Base-by-base conservation (phyloP, 192 early-diverging fungal species). In the Entophlyctis luteolus region DNA sequence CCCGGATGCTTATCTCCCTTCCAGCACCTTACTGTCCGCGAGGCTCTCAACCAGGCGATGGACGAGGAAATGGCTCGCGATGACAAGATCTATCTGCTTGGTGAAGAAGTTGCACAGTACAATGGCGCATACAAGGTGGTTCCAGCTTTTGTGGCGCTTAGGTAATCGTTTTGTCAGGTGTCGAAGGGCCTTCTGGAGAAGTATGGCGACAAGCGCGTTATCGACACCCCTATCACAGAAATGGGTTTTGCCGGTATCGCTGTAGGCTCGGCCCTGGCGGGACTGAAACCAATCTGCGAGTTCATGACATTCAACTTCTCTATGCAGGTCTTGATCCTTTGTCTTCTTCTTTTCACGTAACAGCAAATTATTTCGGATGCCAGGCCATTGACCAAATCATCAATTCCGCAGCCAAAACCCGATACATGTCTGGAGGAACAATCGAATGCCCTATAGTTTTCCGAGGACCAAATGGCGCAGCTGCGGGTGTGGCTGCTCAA, bases 281-380 rank as follows among this genome's bases (percentile, higher is more conserved):
- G 96, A 38, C 84, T 95, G 57, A 91, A 90, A 81, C 96, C 96
- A 29, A 89, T 98, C 60, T 98, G 96, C 85, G 94, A 98, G 83
- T 98, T 98, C 80, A 98, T 98, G 96, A 98, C 96, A 62, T 96
- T 93, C 77, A 98, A 98, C 90, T 98, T 98, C 85, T 91, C 94
- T 33, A 93, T 98, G 93, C 96, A 98, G 87, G 91, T 92, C 77
- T 78, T 73, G 67, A 22, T 78, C 28, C 25, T 29, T 23, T 35
- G 5, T 22, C 55, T 68, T 23, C 50, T 14, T 22, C 28, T 27
- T 12, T 12, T 12, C 39, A 42, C 45, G 47, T 5, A 49, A 20
- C 23, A 54, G 22, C 16, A 25, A 16, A 67, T 16, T 0, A 28
- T 5, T 12, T 12, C 39, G 8, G 10, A 42, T n/a, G n/a, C 6